Percentiles rank a stretch among this genome's conserved stretches.
phyloP scores from a whole-genome alignment of 306 rosid genomes.

The Herpetospermum pedunculosum region DNA sequence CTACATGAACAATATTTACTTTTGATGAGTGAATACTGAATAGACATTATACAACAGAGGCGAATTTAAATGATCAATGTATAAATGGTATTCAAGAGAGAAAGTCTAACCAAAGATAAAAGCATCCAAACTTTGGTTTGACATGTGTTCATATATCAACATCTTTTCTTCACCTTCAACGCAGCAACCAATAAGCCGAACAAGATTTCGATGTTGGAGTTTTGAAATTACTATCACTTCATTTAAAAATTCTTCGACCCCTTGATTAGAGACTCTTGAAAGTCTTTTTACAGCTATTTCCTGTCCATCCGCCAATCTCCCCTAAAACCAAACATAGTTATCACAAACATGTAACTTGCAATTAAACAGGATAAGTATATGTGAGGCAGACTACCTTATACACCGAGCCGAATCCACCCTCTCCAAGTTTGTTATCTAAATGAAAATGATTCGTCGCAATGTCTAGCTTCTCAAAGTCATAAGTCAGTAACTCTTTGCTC shows the following conservation, averaged over 20 bases:
- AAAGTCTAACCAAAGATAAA: constrained; percentile 19
- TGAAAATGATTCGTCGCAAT: constrained; percentile 2
- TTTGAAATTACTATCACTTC: constrained; percentile 19
- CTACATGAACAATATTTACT: background rate
- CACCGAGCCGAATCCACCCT: constrained; percentile 10
- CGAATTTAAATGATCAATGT: too few species aligned
- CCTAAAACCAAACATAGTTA: constrained; percentile 6
- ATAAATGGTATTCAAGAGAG: background rate
- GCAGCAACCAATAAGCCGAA: constrained; percentile 24
- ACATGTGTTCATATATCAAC: too few species aligned
- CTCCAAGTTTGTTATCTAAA: background rate
- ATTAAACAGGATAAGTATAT: too few species aligned
- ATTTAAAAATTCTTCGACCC: constrained; percentile 21
- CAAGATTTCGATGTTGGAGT: constrained; percentile 29
- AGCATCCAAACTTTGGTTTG: constrained; percentile 26
- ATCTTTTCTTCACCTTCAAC: constrained; percentile 21
- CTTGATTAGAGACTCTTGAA: constrained; percentile 22
- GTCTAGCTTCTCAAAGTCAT: background rate
- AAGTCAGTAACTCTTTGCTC: constrained; percentile 17
- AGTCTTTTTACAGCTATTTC: constrained; percentile 25
- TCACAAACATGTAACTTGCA: too few species aligned
- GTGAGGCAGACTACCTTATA: background rate
- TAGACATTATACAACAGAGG: too few species aligned
- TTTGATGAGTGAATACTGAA: too few species aligned
- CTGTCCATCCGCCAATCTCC: constrained; percentile 12